phyloP scores from a whole-genome alignment of 1,284 basidiomycete genomes.

The Erythrobasidium hasegawianum region DNA sequence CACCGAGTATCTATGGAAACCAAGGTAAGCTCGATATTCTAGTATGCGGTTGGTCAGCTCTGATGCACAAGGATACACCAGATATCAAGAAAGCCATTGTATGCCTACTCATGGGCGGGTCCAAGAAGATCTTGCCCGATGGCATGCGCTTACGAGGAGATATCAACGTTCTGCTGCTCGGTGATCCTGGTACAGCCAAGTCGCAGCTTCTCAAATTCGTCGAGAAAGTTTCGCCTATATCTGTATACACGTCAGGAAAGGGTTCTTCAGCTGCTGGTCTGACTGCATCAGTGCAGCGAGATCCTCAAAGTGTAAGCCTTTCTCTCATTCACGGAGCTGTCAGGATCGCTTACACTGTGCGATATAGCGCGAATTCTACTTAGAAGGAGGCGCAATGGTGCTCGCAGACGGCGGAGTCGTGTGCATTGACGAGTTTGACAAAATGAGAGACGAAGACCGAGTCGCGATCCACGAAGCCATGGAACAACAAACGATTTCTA shows the following conservation, averaged over 20 bases:
- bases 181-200: constrained; percentile 98
- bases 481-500: constrained; percentile 99
- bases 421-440: constrained; percentile 99
- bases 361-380: constrained; percentile 86
- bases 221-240: constrained; percentile 95
- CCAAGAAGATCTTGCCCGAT: constrained; percentile 94
- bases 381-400: constrained; percentile 99
- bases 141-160: constrained; percentile 96
- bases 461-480: constrained; percentile 99
- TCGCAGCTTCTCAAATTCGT: constrained; percentile 97
- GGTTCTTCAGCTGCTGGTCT: constrained; percentile 96
- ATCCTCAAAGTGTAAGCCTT: constrained; percentile 76
- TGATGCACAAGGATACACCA: too few species aligned
- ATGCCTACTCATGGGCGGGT: constrained; percentile 91
- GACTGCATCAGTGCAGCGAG: constrained; percentile 95
- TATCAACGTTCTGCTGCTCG: constrained; percentile 93
- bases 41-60: too few species aligned
- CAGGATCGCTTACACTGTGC: not conserved
- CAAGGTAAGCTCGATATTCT: too few species aligned
- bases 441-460: constrained; percentile 98
- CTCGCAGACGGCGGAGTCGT: constrained; percentile 97
- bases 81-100: constrained; percentile 98
- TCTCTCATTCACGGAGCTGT: too few species aligned
- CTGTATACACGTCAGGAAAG: constrained; percentile 97
- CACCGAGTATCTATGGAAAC: constrained; percentile 94